A percentile compares a stretch with the other conserved stretches of the same genome.
These are phyloP conservation scores for Diophrys appendiculata DNA, from an alignment of 73 alveolate species.

Conservation along the genomic window DNA sequence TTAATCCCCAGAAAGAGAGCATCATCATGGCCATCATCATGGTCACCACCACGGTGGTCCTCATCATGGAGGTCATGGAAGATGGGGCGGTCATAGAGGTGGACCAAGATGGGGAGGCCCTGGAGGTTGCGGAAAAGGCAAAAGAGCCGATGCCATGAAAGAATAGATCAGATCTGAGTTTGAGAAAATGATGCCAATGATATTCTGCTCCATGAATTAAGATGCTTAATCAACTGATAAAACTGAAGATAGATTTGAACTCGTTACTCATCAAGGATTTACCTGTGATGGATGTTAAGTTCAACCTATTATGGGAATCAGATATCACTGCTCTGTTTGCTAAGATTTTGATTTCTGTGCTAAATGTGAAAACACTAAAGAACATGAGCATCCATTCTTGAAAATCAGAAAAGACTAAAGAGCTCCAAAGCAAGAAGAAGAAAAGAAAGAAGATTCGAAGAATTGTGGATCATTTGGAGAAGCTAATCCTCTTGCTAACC, in stretches of 20 bases:
- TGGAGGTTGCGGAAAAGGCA: too few relatives aligned
- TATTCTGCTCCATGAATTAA: constrained; percentile 4
- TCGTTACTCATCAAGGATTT: constrained; percentile 36
- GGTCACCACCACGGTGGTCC: not conserved
- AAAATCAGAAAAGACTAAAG: constrained; percentile 56
- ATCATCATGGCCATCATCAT: not conserved
- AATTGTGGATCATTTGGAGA: too few relatives aligned
- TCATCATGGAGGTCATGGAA: not conserved
- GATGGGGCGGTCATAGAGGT: too few relatives aligned
- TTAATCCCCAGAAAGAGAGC: not conserved
- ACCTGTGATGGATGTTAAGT: constrained; percentile 61
- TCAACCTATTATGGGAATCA: constrained; percentile 53
- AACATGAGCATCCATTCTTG: constrained; percentile 78
- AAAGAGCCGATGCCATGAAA: not conserved
- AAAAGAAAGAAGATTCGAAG: constrained; percentile 3
- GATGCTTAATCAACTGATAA: too few relatives aligned
- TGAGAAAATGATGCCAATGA: constrained; percentile 6
- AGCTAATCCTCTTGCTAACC: too few relatives aligned
- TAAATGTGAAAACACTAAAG: constrained; percentile 50
- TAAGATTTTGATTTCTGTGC: constrained; percentile 61
- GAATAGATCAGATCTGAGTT: constrained; percentile 4
- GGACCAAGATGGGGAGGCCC: too few relatives aligned
- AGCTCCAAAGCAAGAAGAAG: not conserved
- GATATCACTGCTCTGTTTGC: constrained; percentile 66
- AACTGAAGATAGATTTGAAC: not conserved